Evolutionary conservation across 768 basidiomycete species (phyloP).

Genomic region (Thelephora aurantiotincta): DNA sequence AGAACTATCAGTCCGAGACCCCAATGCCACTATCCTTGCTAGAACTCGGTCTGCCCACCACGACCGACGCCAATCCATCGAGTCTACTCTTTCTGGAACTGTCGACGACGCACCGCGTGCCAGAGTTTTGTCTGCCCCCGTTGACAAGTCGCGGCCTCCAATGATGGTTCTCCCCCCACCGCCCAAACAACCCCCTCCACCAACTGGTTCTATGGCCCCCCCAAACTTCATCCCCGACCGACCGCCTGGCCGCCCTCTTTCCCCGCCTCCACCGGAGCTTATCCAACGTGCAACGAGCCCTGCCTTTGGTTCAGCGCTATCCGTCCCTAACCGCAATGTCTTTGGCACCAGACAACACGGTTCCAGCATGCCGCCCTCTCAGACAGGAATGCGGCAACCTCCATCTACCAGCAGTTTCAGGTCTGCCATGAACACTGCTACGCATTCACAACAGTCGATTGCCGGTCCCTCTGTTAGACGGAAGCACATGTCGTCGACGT

Average conservation of each 20-base stretch:
- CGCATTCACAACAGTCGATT: constrained; percentile 32
- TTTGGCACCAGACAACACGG: constrained; percentile 46
- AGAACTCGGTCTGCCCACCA: constrained; percentile 37
- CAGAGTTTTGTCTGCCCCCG: constrained; percentile 27
- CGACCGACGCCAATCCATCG: constrained; percentile 59
- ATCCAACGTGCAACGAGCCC: constrained; percentile 87
- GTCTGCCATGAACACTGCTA: constrained; percentile 50
- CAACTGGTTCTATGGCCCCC: constrained; percentile 56
- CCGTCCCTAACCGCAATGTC: constrained; percentile 33
- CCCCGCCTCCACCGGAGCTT: constrained; percentile 86
- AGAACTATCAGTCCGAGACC: constrained; percentile 32
- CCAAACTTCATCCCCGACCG: constrained; percentile 63
- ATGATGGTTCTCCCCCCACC: constrained; percentile 72
- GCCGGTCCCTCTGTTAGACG: constrained; percentile 29
- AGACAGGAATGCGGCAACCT: constrained; percentile 48
- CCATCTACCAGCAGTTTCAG: constrained; percentile 78
- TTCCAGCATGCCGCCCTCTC: constrained; percentile 64
- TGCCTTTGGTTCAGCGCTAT: constrained; percentile 51
- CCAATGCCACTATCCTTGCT: constrained; percentile 30
- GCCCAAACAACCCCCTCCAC: constrained; percentile 64
- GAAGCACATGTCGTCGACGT: constrained; percentile 51
- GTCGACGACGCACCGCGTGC: constrained; percentile 36
- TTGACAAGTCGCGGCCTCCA: constrained; percentile 74
- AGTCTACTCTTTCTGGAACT: constrained; percentile 43
- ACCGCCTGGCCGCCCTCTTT: constrained; percentile 79